Conservation (phyloP, 805 yeast species). For the Henningerozyma blattae region DNA sequence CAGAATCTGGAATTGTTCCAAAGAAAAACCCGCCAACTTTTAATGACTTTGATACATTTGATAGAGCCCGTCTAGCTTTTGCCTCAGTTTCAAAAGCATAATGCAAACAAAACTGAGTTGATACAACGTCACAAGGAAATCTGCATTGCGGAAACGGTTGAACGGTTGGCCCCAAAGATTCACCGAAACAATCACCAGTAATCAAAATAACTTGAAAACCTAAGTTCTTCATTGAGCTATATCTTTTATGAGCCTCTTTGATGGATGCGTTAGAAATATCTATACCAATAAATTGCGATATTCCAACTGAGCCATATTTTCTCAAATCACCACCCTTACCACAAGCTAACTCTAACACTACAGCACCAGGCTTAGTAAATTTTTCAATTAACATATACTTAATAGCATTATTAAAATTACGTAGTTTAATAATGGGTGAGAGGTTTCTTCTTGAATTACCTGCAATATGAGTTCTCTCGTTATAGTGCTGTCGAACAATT, state of each 20-base stretch:
- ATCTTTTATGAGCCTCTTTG: slow-evolving; percentile 72
- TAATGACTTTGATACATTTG: slow-evolving; percentile 65
- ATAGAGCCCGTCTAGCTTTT: slow-evolving; percentile 59
- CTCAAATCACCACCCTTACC: slow-evolving; percentile 97
- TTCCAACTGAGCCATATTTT: slow-evolving; percentile 69
- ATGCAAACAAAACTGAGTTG: slow-evolving; percentile 87
- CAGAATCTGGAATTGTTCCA: slow-evolving; percentile 92
- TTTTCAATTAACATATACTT: slow-evolving; percentile 76
- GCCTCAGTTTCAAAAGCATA: slow-evolving; percentile 85
- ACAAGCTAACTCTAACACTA: slow-evolving; percentile 80
- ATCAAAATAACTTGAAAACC: slow-evolving; percentile 75
- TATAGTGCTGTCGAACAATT: slow-evolving; percentile 74
- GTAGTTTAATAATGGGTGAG: slow-evolving; percentile 75
- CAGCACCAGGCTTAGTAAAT: slow-evolving; percentile 40
- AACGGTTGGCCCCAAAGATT: slow-evolving; percentile 54
- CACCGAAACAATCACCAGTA: slow-evolving; percentile 84
- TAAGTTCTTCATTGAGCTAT: slow-evolving; percentile 39
- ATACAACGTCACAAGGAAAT: slow-evolving; percentile 79
- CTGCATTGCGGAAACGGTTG: slow-evolving; percentile 52
- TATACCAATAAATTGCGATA: slow-evolving; percentile 74
- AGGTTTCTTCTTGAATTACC: slow-evolving; percentile 48
- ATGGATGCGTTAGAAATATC: slow-evolving; percentile 88
- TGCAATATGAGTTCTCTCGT: slow-evolving; percentile 65
- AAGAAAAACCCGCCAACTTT: slow-evolving; percentile 77
- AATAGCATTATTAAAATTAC: slow-evolving; percentile 86